Conservation (phyloP, 2,329 filamentous ascomycete genomes). For the Aspergillus hiratsukae region DNA sequence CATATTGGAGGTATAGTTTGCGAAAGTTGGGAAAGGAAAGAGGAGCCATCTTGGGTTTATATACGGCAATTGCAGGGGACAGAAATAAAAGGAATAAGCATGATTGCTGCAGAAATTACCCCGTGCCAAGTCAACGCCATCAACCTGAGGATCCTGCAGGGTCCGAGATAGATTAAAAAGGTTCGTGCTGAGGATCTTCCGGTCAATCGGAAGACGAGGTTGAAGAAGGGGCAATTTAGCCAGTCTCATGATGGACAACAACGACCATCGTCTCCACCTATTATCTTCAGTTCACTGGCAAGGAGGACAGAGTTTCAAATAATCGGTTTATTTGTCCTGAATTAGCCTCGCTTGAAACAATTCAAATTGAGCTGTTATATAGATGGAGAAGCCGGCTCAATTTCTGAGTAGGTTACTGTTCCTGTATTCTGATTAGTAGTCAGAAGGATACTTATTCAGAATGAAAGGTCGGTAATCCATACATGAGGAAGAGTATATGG, state of each 20-base stretch:
- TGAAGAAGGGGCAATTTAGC: not conserved
- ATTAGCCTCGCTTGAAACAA: not conserved
- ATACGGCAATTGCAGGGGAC: not conserved
- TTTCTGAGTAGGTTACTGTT: not conserved
- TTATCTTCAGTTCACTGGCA: too few species aligned
- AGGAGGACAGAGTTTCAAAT: too few species aligned
- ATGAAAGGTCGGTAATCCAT: too few species aligned
- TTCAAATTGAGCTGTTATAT: not conserved
- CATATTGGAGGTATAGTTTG: slow-evolving; percentile 2
- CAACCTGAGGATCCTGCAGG: not conserved
- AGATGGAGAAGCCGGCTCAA: not conserved
- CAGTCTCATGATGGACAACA: too few species aligned
- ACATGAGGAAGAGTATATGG: too few species aligned
- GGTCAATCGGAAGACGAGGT: not conserved
- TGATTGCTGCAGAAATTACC: not conserved
- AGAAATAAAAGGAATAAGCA: not conserved
- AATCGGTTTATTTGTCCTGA: too few species aligned
- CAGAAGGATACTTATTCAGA: too few species aligned
- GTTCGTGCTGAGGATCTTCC: not conserved
- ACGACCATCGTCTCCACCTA: too few species aligned
- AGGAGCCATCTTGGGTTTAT: not conserved
- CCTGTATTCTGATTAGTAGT: too few species aligned
- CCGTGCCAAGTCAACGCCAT: not conserved
- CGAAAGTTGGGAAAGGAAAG: not conserved
- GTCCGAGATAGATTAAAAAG: not conserved